A percentile compares a stretch with the other conserved stretches of the same genome.
Conservation (phyloP, 768 basidiomycete species). For the Leucocoprinus leucothites region DNA sequence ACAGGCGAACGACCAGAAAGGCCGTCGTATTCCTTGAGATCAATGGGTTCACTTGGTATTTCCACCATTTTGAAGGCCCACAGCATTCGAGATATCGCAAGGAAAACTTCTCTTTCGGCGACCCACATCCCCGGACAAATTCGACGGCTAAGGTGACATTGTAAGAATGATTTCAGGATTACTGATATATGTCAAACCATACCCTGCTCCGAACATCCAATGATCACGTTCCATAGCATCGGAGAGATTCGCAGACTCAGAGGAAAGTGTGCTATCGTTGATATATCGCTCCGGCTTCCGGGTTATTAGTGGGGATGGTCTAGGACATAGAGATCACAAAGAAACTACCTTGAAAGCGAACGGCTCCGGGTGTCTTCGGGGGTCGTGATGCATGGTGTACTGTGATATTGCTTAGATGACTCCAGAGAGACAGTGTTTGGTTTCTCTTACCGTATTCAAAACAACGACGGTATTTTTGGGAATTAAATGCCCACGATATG, state of each 20-base stretch:
- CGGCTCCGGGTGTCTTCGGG: conserved; percentile 36
- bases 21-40: conserved; percentile 46
- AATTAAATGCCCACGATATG: conserved; percentile 37
- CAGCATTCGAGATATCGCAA: conserved; percentile 42
- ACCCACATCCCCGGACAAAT: conserved; percentile 43
- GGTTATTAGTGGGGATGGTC: not conserved
- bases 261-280: conserved; percentile 31
- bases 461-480: conserved; percentile 37
- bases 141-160: conserved; percentile 29
- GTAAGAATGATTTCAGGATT: too few relatives aligned
- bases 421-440: conserved; percentile 9
- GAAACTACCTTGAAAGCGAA: conserved; percentile 25
- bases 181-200: too few relatives aligned
- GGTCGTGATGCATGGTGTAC: conserved; percentile 36
- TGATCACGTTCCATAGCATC: conserved; percentile 45
- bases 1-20: conserved; percentile 43
- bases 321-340: not conserved
- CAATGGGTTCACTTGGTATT: conserved; percentile 40
- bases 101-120: conserved; percentile 43
- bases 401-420: conserved; percentile 15
- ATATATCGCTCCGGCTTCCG: conserved; percentile 42
- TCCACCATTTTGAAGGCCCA: conserved; percentile 42
- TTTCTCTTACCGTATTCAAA: conserved; percentile 34
- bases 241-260: conserved; percentile 40
- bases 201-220: conserved; percentile 52